Evolutionary conservation across 225 moss, liverwort and hornwort species (phyloP), one percentile per base, ranked within the genome.

Genomic region (Bryum argenteum): DNA sequence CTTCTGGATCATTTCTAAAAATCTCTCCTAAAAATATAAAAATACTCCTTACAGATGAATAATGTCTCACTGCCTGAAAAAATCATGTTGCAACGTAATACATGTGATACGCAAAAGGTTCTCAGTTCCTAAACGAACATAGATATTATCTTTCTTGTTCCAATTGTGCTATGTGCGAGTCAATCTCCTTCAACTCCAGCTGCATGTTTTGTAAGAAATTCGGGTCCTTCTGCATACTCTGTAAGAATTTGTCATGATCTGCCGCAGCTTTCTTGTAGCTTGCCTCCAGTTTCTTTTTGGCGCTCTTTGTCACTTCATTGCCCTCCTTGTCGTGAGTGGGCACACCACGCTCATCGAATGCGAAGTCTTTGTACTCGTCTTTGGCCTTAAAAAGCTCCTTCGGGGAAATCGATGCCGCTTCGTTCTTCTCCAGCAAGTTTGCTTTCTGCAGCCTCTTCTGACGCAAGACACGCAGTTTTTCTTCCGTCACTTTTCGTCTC

Each of bases 241-340:
- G 61, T 22, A 80, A 83, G 67, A 80, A 72, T 41, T 78, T 86
- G 60, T 75, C 80, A 28, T 83, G 83, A 65, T 86, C 80, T 14
- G 26, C 8, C 18, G 56, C 69, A 62, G 86, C 78, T 66, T 78
- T 86, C 57, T 70, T 86, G 83, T 69, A 83, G 57, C 45, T 54
- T 57, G 7, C 0, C 54, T 80, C 75, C 65, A 80, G 61, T 80
- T 83, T 86, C 86, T 86, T 86, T 65, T 78, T 86, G 18, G 77
- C 75, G 68, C 80, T 86, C 75, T 86, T 86, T 7, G 92, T 86
- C 71, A 93, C 50, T 71, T 91, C 93, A 17, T 65, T 81, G 15
- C 90, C 91, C 23, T 80, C 82, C 41, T 77, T 84, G 63, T 93
- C 85, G 66, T 88, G 90, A 74, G 89, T 90, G 62, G 93, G 90